A percentile compares a stretch with the other conserved stretches of the same genome.
phyloP scores from a whole-genome alignment of 768 basidiomycete genomes.

The Mycena leptocephala region DNA sequence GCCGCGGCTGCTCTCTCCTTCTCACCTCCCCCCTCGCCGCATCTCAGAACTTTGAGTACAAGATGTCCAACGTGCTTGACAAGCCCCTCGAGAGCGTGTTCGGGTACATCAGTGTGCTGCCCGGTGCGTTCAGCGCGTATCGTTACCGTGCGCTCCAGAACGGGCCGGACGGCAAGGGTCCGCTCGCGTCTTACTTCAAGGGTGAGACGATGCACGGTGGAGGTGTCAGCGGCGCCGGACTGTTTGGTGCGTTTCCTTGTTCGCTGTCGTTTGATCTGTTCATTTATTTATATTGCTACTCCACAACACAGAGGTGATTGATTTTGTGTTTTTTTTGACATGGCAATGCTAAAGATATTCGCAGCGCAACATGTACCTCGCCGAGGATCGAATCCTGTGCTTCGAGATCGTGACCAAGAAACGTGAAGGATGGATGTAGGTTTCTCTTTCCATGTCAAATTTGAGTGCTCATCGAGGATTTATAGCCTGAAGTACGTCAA shows the following conservation, averaged over 20 bases:
- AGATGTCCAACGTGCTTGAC: slow-evolving; percentile 96
- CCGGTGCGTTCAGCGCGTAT: slow-evolving; percentile 94
- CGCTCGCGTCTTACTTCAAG: slow-evolving; percentile 94
- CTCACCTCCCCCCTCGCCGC: slow-evolving; percentile 87
- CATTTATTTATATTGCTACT: not conserved
- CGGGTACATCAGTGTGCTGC: slow-evolving; percentile 90
- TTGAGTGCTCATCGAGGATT: slow-evolving; percentile 8
- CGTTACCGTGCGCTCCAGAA: slow-evolving; percentile 91
- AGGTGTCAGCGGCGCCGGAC: slow-evolving; percentile 71
- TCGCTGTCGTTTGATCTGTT: not conserved
- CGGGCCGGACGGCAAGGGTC: slow-evolving; percentile 90
- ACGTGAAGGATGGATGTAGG: slow-evolving; percentile 85
- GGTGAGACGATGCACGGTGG: slow-evolving; percentile 90
- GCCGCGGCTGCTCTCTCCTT: slow-evolving; percentile 79
- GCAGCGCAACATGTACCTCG: slow-evolving; percentile 93
- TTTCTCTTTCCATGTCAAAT: slow-evolving; percentile 20
- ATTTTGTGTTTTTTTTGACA: not conserved
- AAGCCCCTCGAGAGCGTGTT: slow-evolving; percentile 96
- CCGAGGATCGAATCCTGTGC: slow-evolving; percentile 92
- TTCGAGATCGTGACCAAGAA: slow-evolving; percentile 96
- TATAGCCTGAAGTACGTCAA: slow-evolving; percentile 84
- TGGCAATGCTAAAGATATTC: not conserved
- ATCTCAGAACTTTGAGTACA: slow-evolving; percentile 98
- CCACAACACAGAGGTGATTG: slow-evolving; percentile 2
- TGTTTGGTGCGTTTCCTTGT: slow-evolving; percentile 68